Evolutionary conservation across 2,329 filamentous ascomycete species (phyloP), one percentile per base, ranked within the genome.

Genomic region (Paramyrothecium sp.): DNA sequence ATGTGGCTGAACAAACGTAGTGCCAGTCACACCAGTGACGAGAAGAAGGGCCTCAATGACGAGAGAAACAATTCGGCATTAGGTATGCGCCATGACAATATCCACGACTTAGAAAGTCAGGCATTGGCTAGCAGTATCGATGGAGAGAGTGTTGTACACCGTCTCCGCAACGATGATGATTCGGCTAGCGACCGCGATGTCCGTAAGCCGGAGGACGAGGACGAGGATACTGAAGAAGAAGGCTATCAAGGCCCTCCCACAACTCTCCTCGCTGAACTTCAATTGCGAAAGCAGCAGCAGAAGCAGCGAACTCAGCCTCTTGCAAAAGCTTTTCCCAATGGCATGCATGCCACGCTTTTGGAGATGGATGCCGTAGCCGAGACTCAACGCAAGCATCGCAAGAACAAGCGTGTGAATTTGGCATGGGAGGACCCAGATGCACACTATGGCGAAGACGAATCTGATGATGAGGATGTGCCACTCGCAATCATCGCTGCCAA

Each of bases 291-390:
- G 71, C 88, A 91, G 58, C 90, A 97, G 65, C 89, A 96, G 66
- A 93, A 91, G 72, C 81, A 88, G 60, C 87, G 95, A 38, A 95
- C 89, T 30, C 70, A 72, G 57, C 84, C 87, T 21, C 81, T 88
- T 21, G 80, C 84, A 33, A 85, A 81, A 49, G 74, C 75, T 2
- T 80, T 80, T 63, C 88, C 89, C 20, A 87, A 89, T 55, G 93
- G 92, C n/a, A 88, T 96, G 82, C 91, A 95, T 62, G 91, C 91
- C 16, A 99, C 95, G 0, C 81, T 99, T 3, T 80, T 99, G 1
- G 87, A 99, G 69, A 83, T 98, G 63, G 94, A 99, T 68, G 90
- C 92, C 0, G 91, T 97, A 26, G 91, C 91, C 21, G 90, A 97
- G 72, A 83, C 92, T 22, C 90, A 97, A 70, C 88, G 88, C 64